phyloP scores from a whole-genome alignment of 805 yeast species.

The Wickerhamiella domercqiae region DNA sequence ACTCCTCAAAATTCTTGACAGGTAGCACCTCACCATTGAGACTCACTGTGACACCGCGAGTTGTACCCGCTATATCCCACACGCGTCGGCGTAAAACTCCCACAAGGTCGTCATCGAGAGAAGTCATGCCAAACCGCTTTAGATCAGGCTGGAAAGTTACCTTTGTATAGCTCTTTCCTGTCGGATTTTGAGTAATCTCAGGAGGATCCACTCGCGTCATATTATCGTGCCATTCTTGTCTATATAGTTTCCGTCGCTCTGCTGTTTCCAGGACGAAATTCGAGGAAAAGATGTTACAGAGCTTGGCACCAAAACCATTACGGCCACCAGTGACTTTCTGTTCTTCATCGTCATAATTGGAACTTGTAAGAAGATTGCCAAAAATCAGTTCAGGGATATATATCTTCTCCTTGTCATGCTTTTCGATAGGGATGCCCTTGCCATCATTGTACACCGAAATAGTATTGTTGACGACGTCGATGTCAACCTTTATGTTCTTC shows the following conservation, averaged over 20 bases:
- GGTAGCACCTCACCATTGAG: constrained; percentile 60
- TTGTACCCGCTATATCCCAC: constrained; percentile 89
- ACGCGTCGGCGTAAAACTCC: constrained; percentile 87
- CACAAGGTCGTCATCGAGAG: constrained; percentile 64
- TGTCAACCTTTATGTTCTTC: constrained; percentile 73
- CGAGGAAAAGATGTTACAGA: constrained; percentile 90
- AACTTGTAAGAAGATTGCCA: constrained; percentile 86
- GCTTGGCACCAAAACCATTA: constrained; percentile 94
- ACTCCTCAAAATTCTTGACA: constrained; percentile 63
- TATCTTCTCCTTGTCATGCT: constrained; percentile 77
- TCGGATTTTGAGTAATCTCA: constrained; percentile 35
- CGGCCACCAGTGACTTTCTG: constrained; percentile 97
- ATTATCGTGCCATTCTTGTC: constrained; percentile 76
- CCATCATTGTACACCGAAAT: constrained; percentile 87
- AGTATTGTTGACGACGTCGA: constrained; percentile 56
- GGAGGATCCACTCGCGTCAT: constrained; percentile 72
- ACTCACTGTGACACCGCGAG: constrained; percentile 60
- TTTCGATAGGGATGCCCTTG: constrained; percentile 86
- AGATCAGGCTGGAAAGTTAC: constrained; percentile 83
- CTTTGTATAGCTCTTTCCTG: constrained; percentile 57
- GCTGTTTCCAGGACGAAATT: constrained; percentile 81
- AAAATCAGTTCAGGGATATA: constrained; percentile 93
- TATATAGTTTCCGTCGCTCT: constrained; percentile 56
- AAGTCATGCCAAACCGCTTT: constrained; percentile 68
- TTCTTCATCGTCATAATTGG: constrained; percentile 89